Percentiles rank a stretch among this genome's conserved stretches.
Evolutionary conservation across 2,329 filamentous ascomycete species (phyloP).

Genomic region (Penicillium sp.): DNA sequence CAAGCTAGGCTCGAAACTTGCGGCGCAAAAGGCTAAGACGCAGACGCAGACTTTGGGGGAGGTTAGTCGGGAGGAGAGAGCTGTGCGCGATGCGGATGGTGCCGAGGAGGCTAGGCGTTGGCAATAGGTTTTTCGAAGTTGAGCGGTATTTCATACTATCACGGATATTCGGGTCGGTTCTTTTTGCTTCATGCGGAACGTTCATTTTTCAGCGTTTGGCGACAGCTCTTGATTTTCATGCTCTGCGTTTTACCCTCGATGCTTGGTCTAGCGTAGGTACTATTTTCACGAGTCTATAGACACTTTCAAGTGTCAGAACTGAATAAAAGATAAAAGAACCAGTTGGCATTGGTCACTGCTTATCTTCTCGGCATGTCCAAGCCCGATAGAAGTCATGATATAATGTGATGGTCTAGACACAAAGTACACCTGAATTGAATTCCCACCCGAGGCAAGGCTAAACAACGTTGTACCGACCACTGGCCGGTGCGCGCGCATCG

Average conservation of each 20-base stretch:
- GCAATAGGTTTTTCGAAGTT: conserved; percentile 38
- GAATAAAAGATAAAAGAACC: not conserved
- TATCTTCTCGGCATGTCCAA: not conserved
- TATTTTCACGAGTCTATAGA: no score
- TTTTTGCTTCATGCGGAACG: not conserved
- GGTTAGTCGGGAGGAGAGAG: conserved; percentile 61
- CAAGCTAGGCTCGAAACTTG: conserved; percentile 66
- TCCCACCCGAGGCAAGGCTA: conserved; percentile 34
- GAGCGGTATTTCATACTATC: not conserved
- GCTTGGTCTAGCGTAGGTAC: no score
- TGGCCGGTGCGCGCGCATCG: conserved; percentile 71
- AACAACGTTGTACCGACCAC: conserved; percentile 81
- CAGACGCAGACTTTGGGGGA: conserved; percentile 63
- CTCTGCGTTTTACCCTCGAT: no score
- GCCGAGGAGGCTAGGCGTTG: conserved; percentile 55
- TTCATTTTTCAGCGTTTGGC: not conserved
- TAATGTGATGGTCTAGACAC: not conserved
- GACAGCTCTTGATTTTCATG: no score
- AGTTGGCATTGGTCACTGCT: not conserved
- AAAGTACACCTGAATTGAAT: not conserved
- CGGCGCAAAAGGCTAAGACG: conserved; percentile 71
- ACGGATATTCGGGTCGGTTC: not conserved
- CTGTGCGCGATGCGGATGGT: conserved; percentile 64
- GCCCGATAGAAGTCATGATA: not conserved
- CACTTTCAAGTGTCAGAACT: no score